Percentiles rank a stretch among this genome's conserved stretches.
These are phyloP conservation scores for Silene latifolia DNA, from an alignment of 148 eudicot genomes.

Conservation along the genomic window DNA sequence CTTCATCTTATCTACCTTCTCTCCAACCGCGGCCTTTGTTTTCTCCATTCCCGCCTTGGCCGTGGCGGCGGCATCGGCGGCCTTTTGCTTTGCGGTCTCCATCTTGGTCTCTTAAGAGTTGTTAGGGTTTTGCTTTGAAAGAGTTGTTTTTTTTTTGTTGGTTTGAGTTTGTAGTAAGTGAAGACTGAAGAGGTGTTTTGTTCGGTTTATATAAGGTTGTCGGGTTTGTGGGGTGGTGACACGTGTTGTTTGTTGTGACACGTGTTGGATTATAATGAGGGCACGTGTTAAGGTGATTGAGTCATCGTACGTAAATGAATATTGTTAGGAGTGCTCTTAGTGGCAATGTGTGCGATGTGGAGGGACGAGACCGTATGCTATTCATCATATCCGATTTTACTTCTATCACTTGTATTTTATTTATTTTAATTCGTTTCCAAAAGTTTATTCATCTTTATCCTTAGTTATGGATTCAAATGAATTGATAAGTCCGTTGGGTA, in stretches of 20 bases:
- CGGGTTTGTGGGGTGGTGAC: background rate
- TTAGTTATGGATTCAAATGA: too few species aligned
- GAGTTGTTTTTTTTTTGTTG: background rate
- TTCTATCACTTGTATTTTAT: too few species aligned
- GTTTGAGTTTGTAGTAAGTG: background rate
- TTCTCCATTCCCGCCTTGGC: slow-evolving; percentile 23
- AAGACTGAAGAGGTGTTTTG: background rate
- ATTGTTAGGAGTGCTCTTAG: too few species aligned
- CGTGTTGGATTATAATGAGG: background rate
- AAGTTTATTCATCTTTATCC: too few species aligned
- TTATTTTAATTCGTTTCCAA: too few species aligned
- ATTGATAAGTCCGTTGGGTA: too few species aligned
- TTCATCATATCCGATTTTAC: too few species aligned
- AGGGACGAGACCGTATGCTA: too few species aligned
- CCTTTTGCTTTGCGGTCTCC: slow-evolving; percentile 23
- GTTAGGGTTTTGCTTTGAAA: too few species aligned
- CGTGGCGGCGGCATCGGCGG: slow-evolving; percentile 12
- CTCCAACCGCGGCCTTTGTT: slow-evolving; percentile 19
- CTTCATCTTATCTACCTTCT: slow-evolving; percentile 24
- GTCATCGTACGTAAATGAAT: background rate
- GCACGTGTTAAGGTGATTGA: background rate
- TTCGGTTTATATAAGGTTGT: background rate
- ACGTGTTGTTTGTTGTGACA: background rate
- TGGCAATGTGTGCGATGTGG: too few species aligned
- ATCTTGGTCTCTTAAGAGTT: background rate